Conservation (phyloP, 768 basidiomycete genomes). For the Rickenella mellea region DNA sequence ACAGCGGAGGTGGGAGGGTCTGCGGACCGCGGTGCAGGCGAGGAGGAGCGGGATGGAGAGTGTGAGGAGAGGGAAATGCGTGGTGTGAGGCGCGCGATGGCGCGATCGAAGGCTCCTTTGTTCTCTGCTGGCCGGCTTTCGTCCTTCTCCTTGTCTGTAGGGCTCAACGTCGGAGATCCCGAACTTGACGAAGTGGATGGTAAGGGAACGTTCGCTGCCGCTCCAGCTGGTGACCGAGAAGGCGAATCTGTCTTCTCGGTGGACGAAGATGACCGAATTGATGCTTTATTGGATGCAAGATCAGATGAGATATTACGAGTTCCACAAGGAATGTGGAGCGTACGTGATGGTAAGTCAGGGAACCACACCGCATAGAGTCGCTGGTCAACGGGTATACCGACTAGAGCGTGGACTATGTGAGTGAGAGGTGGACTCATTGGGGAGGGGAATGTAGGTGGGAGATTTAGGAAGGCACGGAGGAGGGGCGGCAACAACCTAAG, state of each 20-base stretch:
- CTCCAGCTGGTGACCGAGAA: not conserved
- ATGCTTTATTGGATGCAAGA: not conserved
- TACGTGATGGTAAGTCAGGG: too few relatives aligned
- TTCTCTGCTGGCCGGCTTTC: not conserved
- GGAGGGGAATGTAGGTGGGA: conserved; percentile 49
- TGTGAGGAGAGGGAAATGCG: conserved; percentile 30
- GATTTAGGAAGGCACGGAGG: conserved; percentile 57
- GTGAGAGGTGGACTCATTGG: conserved; percentile 70
- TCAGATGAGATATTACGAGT: not conserved
- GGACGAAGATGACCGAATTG: not conserved
- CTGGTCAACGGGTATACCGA: conserved; percentile 62
- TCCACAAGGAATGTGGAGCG: too few relatives aligned
- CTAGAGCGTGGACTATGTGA: conserved; percentile 74
- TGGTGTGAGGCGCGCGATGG: conserved; percentile 44
- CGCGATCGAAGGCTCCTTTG: conserved; percentile 38
- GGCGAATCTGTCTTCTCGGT: not conserved
- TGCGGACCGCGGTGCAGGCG: conserved; percentile 21
- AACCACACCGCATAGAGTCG: conserved; percentile 57
- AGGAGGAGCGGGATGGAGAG: conserved; percentile 31
- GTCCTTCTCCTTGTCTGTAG: not conserved
- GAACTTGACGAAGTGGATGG: not conserved
- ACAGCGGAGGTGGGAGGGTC: conserved; percentile 16
- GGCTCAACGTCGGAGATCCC: not conserved
- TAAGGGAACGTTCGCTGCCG: too few relatives aligned
- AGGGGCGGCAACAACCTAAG: conserved; percentile 61